Evolutionary conservation across 2,329 filamentous ascomycete genomes (phyloP).

Genomic region (Magnaporthiopsis incrustans): DNA sequence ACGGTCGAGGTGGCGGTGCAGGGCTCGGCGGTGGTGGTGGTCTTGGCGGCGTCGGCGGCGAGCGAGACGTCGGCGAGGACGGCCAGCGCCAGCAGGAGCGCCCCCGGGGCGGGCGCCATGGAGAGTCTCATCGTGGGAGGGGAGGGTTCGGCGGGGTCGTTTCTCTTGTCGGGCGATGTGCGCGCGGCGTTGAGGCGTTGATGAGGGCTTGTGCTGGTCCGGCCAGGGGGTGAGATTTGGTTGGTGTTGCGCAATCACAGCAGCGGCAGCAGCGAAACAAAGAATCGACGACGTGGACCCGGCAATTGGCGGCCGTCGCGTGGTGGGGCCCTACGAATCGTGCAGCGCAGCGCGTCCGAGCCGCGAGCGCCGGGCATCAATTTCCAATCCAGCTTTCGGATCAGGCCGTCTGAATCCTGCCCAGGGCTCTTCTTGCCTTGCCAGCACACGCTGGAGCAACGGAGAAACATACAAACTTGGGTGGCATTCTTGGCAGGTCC

Average conservation of each 20-base stretch:
- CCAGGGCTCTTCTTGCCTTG: background rate
- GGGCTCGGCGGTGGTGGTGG: constrained; percentile 35
- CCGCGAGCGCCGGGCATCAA: too few species aligned
- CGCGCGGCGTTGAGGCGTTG: too few species aligned
- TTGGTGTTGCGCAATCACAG: background rate
- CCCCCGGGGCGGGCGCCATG: background rate
- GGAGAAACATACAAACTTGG: too few species aligned
- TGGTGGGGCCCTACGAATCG: background rate
- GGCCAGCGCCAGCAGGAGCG: constrained; percentile 1
- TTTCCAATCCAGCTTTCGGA: background rate
- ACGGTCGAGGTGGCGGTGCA: constrained; percentile 50
- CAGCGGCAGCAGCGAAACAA: background rate
- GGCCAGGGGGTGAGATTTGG: background rate
- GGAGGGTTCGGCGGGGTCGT: too few species aligned
- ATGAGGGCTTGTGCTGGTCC: background rate
- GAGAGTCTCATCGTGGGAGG: too few species aligned
- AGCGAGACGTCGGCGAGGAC: background rate
- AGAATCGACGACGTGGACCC: background rate
- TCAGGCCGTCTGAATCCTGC: background rate
- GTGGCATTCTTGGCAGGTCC: too few species aligned
- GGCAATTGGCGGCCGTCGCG: background rate
- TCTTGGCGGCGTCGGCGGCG: constrained; percentile 19
- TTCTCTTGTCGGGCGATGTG: background rate
- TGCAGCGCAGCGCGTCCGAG: background rate
- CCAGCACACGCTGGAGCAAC: background rate